phyloP scores from a whole-genome alignment of 768 basidiomycete species.

The Nidularia sp. region DNA sequence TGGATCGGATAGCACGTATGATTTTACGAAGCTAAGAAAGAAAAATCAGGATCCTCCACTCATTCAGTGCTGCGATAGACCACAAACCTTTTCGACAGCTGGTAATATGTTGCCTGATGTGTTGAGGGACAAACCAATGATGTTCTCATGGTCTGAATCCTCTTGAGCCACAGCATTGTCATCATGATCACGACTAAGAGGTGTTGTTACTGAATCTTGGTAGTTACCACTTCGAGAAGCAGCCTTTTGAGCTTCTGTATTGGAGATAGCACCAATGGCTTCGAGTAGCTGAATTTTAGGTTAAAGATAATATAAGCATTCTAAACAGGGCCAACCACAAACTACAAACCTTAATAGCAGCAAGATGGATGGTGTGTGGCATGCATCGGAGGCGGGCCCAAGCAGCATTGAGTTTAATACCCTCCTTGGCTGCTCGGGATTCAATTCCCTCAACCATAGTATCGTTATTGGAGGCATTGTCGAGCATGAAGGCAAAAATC shows the following conservation, averaged over 20 bases:
- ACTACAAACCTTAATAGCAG: conserved; percentile 19
- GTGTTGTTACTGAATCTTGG: conserved; percentile 12
- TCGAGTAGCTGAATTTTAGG: neutral
- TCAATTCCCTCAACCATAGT: conserved; percentile 20
- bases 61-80: neutral
- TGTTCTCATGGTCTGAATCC: conserved; percentile 8
- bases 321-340: neutral
- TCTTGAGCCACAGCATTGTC: conserved; percentile 3
- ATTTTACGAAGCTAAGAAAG: conserved; percentile 19
- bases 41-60: neutral
- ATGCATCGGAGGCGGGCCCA: conserved; percentile 25
- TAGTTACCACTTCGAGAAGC: conserved; percentile 10
- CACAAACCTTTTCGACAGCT: conserved; percentile 12
- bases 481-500: conserved; percentile 26
- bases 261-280: conserved; percentile 17
- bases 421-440: conserved; percentile 2
- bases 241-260: conserved; percentile 11
- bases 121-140: neutral
- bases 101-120: conserved; percentile 1
- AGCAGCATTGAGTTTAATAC: conserved; percentile 17
- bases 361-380: conserved; percentile 34
- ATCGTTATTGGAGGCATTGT: conserved; percentile 33
- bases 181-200: conserved; percentile 6
- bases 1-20: conserved; percentile 12
- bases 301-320: neutral